phyloP scores from a whole-genome alignment of 768 basidiomycete species.

The Trametes gibbosa region DNA sequence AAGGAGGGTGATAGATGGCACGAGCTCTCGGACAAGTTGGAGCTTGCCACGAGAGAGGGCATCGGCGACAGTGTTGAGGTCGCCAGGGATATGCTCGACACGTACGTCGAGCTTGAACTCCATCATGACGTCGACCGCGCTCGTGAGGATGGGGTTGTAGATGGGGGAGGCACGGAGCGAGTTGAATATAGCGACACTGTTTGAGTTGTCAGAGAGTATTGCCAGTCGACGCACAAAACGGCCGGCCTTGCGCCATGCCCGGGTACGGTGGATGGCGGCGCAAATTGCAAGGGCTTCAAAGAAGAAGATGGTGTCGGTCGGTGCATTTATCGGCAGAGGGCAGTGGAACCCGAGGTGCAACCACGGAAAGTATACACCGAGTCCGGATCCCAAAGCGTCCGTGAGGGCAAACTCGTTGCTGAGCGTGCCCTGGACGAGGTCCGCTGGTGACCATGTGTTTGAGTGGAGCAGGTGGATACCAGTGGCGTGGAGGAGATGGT shows the following conservation, averaged over 20 bases:
- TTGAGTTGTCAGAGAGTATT: slow-evolving; percentile 18
- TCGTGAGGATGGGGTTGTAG: slow-evolving; percentile 22
- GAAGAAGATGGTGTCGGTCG: not conserved
- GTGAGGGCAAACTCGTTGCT: slow-evolving; percentile 22
- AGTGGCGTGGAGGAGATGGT: too few relatives aligned
- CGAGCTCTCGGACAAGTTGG: not conserved
- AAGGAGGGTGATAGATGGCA: not conserved
- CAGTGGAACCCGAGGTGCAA: not conserved
- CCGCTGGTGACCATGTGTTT: not conserved
- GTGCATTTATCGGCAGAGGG: not conserved
- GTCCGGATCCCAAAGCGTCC: not conserved
- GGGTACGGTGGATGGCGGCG: slow-evolving; percentile 1
- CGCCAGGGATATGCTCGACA: slow-evolving; percentile 27
- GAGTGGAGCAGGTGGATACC: too few relatives aligned
- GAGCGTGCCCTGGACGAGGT: slow-evolving; percentile 17
- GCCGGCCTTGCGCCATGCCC: not conserved
- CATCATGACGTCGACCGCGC: slow-evolving; percentile 17
- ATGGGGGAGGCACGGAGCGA: slow-evolving; percentile 12
- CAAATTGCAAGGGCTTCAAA: not conserved
- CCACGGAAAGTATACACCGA: slow-evolving; percentile 1
- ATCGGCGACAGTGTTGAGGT: slow-evolving; percentile 25
- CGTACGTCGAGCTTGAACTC: slow-evolving; percentile 13
- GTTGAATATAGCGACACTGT: slow-evolving; percentile 28
- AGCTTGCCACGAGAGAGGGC: slow-evolving; percentile 18
- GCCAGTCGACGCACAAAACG: too few relatives aligned